Percentiles rank a stretch among this genome's conserved stretches.
Evolutionary conservation across 352 stramenopile genomes (phyloP).

Genomic region (Globisporangium abappressorium): DNA sequence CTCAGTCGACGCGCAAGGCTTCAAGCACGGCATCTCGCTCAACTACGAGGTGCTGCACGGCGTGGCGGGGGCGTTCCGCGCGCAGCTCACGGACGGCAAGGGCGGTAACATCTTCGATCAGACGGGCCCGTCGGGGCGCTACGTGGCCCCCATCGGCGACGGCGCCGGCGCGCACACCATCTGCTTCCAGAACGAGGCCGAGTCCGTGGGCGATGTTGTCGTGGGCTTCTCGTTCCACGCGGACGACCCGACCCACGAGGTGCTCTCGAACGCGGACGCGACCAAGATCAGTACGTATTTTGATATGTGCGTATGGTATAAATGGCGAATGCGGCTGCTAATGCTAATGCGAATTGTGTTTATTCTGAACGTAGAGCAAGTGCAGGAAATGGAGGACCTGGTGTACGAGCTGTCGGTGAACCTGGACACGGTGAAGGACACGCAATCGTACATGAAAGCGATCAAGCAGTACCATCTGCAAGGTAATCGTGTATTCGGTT

Average conservation of each 20-base stretch:
- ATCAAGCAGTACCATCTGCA: conserved; percentile 80
- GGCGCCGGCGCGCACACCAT: conserved; percentile 53
- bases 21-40: conserved; percentile 84
- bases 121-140: conserved; percentile 52
- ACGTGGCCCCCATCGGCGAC: conserved; percentile 50
- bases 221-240: conserved; percentile 87
- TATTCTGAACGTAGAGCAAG: conserved; percentile 51
- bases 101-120: conserved; percentile 54
- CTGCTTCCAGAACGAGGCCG: conserved; percentile 72
- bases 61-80: conserved; percentile 66
- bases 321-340: not conserved
- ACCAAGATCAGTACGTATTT: conserved; percentile 84
- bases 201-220: conserved; percentile 60
- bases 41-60: conserved; percentile 82
- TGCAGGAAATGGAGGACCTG: conserved; percentile 83
- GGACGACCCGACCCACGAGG: conserved; percentile 78
- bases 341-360: not conserved
- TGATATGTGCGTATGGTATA: not conserved
- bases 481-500: conserved; percentile 28
- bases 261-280: conserved; percentile 85
- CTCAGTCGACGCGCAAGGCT: conserved; percentile 58
- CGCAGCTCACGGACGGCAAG: conserved; percentile 62
- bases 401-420: conserved; percentile 85
- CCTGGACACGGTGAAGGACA: conserved; percentile 86
- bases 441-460: conserved; percentile 83